Conservation (phyloP, 1,284 basidiomycete species). For the Apiotrichum akiyoshidainum region DNA sequence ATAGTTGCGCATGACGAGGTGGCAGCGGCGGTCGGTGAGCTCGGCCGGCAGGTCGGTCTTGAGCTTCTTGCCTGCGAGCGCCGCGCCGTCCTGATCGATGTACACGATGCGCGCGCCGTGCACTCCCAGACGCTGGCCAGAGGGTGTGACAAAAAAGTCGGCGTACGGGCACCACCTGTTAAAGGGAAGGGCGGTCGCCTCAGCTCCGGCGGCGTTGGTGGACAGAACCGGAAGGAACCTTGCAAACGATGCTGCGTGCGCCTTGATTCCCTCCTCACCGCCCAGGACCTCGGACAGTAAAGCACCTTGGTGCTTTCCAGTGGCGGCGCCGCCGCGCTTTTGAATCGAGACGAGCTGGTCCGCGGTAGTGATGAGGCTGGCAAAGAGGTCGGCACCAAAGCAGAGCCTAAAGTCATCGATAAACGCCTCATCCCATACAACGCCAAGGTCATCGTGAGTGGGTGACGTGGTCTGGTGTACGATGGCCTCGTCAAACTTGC, state of each 20-base stretch:
- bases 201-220: not conserved
- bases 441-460: not conserved
- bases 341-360: not conserved
- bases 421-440: not conserved
- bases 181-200: not conserved
- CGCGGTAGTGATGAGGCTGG: not conserved
- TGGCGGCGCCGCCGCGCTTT: not conserved
- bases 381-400: not conserved
- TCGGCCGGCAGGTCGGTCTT: not conserved
- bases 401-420: not conserved
- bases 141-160: slow-evolving; percentile 4
- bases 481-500: not conserved
- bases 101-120: slow-evolving; percentile 7
- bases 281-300: not conserved
- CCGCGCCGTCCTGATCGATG: not conserved
- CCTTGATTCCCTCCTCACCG: not conserved
- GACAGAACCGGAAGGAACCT: not conserved
- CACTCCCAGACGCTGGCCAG: not conserved
- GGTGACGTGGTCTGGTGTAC: not conserved
- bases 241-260: not conserved
- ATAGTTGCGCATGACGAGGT: slow-evolving; percentile 10
- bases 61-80: not conserved
- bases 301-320: too few relatives aligned
- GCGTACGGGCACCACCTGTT: not conserved
- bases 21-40: not conserved